These are phyloP conservation scores for Ophiocordyceps camponoti-saundersi DNA, from an alignment of 2,329 filamentous ascomycete genomes.

Conservation along the genomic window DNA sequence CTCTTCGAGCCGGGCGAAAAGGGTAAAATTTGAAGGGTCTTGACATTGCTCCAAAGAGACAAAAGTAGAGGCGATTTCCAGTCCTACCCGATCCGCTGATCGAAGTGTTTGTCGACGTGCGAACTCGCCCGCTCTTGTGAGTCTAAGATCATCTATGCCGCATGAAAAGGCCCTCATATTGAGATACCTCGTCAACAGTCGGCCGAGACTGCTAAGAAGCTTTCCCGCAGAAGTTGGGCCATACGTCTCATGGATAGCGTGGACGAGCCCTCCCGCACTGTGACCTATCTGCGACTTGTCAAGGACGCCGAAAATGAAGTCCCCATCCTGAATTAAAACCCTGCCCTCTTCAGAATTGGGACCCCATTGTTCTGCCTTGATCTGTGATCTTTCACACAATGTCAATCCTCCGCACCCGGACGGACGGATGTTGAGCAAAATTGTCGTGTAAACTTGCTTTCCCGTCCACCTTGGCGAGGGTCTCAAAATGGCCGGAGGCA, in stretches of 20 bases:
- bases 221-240: slow-evolving; percentile 76
- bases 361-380: slow-evolving; percentile 68
- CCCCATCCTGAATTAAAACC: slow-evolving; percentile 73
- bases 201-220: slow-evolving; percentile 74
- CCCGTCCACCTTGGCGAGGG: slow-evolving; percentile 79
- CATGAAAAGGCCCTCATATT: slow-evolving; percentile 94
- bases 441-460: slow-evolving; percentile 86
- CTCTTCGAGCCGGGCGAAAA: slow-evolving; percentile 67
- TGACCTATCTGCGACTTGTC: slow-evolving; percentile 94
- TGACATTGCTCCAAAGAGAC: slow-evolving; percentile 60
- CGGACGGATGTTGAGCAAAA: slow-evolving; percentile 83
- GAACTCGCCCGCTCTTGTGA: slow-evolving; percentile 65
- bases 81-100: slow-evolving; percentile 51
- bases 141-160: slow-evolving; percentile 85
- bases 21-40: slow-evolving; percentile 48
- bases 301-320: slow-evolving; percentile 77
- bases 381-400: slow-evolving; percentile 63
- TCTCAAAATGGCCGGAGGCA: slow-evolving; percentile 68
- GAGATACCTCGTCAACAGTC: slow-evolving; percentile 74
- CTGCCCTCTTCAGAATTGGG: slow-evolving; percentile 56
- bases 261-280: slow-evolving; percentile 70
- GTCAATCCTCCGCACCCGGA: slow-evolving; percentile 58
- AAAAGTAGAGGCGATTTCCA: slow-evolving; percentile 70
- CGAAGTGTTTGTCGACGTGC: slow-evolving; percentile 51
- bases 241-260: slow-evolving; percentile 85